Conservation (phyloP, 495 filamentous ascomycete genomes). For the Penicillium coprophilum region DNA sequence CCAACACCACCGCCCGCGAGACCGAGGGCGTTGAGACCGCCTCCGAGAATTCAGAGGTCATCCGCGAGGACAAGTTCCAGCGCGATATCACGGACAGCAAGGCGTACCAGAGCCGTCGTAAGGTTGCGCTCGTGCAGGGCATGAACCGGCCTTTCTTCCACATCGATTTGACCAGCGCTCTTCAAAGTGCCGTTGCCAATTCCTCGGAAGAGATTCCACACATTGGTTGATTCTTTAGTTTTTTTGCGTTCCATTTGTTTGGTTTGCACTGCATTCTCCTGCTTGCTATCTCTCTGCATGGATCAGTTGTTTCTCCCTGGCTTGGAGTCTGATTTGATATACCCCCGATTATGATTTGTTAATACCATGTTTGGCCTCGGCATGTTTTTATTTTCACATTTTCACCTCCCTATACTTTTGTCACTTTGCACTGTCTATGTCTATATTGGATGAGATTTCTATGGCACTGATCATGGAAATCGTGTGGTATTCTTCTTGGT, state of each 20-base stretch:
- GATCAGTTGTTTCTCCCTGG: conserved; percentile 21
- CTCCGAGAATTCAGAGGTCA: conserved; percentile 31
- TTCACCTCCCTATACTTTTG: neutral
- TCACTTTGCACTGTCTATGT: conserved; percentile 8
- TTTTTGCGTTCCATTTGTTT: conserved; percentile 3
- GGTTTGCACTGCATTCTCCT: conserved; percentile 13
- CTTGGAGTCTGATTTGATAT: conserved; percentile 27
- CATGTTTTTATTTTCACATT: conserved; percentile 3
- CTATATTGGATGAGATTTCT: conserved; percentile 7
- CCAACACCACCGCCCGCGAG: conserved; percentile 32
- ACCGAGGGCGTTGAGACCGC: conserved; percentile 31
- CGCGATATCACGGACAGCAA: conserved; percentile 47
- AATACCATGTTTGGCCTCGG: conserved; percentile 7
- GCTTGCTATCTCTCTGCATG: conserved; percentile 12
- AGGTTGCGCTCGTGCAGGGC: conserved; percentile 72
- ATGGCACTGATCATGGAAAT: neutral
- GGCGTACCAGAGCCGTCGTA: conserved; percentile 42
- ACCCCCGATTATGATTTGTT: conserved; percentile 22
- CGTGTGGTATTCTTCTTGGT: conserved; percentile 2
- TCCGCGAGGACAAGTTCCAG: conserved; percentile 44
- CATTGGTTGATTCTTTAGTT: conserved; percentile 7
- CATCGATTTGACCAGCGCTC: conserved; percentile 84
- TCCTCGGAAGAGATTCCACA: conserved; percentile 34
- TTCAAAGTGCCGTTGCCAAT: conserved; percentile 86
- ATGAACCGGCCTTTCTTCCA: conserved; percentile 93